These are phyloP conservation scores for Dunaliella sp. DNA, from an alignment of 139 green algal species.

Conservation along the genomic window DNA sequence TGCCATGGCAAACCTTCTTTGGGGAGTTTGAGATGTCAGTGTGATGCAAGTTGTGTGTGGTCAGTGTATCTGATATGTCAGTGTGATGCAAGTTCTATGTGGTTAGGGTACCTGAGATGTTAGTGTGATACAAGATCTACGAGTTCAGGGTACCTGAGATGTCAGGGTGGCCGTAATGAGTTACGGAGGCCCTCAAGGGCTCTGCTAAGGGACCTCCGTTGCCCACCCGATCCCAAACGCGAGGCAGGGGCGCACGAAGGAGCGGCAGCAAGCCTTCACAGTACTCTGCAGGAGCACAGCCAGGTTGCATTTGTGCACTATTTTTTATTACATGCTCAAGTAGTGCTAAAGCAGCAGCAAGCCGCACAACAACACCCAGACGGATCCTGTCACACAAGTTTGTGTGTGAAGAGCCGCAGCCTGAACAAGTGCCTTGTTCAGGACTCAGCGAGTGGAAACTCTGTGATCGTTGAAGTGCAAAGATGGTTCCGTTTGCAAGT, in stretches of 20 bases:
- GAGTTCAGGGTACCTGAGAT: conserved; percentile 7
- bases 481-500: not conserved
- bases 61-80: too few species aligned
- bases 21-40: too few species aligned
- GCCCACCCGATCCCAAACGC: conserved; percentile 35
- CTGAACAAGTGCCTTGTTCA: not conserved
- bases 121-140: too few species aligned
- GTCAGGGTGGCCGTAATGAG: conserved; percentile 19
- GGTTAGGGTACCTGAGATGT: too few species aligned
- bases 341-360: not conserved
- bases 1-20: too few species aligned
- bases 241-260: conserved; percentile 34
- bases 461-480: not conserved
- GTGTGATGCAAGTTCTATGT: too few species aligned
- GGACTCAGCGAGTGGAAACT: not conserved
- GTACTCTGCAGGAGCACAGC: too few species aligned
- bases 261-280: conserved; percentile 27
- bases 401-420: too few species aligned
- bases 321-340: not conserved
- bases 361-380: too few species aligned
- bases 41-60: too few species aligned
- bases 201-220: conserved; percentile 29
- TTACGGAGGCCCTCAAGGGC: conserved; percentile 18
- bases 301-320: too few species aligned
- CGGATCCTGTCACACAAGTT: too few species aligned